phyloP scores from a whole-genome alignment of 2,329 filamentous ascomycete genomes.

The Aspergillus nomiae region DNA sequence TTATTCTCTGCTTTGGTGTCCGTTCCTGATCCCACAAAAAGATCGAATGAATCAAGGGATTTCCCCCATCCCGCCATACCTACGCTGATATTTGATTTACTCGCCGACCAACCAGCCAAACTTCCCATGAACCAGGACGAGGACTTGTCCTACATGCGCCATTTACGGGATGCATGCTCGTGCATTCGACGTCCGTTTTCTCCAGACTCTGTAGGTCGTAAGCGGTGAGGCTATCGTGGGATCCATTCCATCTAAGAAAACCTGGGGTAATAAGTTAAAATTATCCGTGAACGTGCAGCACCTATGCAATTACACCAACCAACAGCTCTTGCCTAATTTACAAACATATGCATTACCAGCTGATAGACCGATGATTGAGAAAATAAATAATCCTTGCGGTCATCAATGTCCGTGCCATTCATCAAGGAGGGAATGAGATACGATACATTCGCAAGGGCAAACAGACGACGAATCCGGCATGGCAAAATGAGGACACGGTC shows the following conservation, averaged over 20 bases:
- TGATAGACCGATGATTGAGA: not conserved
- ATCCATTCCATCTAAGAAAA: not conserved
- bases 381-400: not conserved
- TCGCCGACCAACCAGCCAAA: not conserved
- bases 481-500: not conserved
- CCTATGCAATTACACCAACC: not conserved
- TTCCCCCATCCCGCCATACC: not conserved
- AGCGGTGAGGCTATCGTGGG: conserved; percentile 2
- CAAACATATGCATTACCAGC: not conserved
- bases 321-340: not conserved
- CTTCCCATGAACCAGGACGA: conserved; percentile 1
- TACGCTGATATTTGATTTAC: not conserved
- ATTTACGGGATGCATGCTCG: not conserved
- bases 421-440: not conserved
- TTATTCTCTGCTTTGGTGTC: not conserved
- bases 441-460: not conserved
- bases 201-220: not conserved
- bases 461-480: not conserved
- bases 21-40: not conserved
- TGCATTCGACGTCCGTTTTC: not conserved
- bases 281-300: not conserved
- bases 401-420: not conserved
- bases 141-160: not conserved
- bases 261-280: not conserved
- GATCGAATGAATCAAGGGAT: not conserved